Evolutionary conservation across 2,329 filamentous ascomycete species (phyloP).

Genomic region (Aspergillus fumigatus): DNA sequence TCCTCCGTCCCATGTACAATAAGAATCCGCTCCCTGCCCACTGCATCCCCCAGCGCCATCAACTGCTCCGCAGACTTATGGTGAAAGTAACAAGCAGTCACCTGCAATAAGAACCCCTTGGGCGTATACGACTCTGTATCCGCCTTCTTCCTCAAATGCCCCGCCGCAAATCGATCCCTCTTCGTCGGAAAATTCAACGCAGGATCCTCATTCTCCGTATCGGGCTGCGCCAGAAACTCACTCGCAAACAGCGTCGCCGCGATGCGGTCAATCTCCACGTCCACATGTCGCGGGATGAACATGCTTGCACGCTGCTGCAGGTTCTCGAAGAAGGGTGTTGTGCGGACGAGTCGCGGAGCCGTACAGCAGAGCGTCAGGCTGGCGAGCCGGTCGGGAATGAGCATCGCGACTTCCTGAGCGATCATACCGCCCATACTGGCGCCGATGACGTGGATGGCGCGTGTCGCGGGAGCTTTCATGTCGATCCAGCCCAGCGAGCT

Average conservation of each 20-base stretch:
- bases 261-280: constrained; percentile 60
- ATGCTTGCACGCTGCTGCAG: constrained; percentile 54
- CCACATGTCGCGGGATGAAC: constrained; percentile 65
- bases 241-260: constrained; percentile 63
- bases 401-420: constrained; percentile 65
- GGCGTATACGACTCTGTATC: constrained; percentile 58
- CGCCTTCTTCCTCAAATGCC: constrained; percentile 68
- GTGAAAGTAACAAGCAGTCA: constrained; percentile 75
- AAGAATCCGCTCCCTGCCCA: constrained; percentile 70
- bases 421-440: constrained; percentile 92
- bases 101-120: constrained; percentile 69
- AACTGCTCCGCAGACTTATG: constrained; percentile 67
- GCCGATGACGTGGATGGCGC: constrained; percentile 65
- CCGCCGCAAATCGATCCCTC: constrained; percentile 75
- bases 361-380: constrained; percentile 60
- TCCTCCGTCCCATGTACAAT: constrained; percentile 73
- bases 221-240: constrained; percentile 59
- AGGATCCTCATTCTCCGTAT: constrained; percentile 47
- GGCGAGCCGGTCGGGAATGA: constrained; percentile 43
- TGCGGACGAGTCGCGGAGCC: constrained; percentile 58
- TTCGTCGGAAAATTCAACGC: constrained; percentile 61
- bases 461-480: constrained; percentile 27
- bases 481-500: constrained; percentile 65
- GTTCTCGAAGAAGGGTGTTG: constrained; percentile 57
- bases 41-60: constrained; percentile 57